Base-by-base conservation (phyloP, 2,329 filamentous ascomycete genomes). In the Chrysoporthe deuterocubensis region DNA sequence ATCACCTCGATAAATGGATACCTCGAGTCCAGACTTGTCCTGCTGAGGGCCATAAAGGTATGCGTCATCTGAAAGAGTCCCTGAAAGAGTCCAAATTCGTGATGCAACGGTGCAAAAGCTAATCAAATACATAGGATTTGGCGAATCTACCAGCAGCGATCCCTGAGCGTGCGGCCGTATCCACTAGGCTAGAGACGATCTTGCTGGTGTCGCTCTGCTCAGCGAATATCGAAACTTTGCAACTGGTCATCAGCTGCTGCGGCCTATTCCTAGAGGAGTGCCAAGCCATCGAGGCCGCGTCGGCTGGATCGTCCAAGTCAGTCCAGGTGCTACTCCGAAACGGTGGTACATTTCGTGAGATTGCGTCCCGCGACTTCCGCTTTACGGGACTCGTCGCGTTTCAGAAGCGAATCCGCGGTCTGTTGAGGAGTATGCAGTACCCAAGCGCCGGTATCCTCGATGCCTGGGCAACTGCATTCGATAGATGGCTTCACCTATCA, bases 351-450 rank as follows among this genome's bases (percentile, higher is more conserved):
- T 91, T 89, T 69, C 78, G 81, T 34, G 88, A 90, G 70, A 86
- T 92, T 63, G 84, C 87, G 1, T 89, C 88, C 1, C 85, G 84
- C 54, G 84, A 83, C 1, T 91, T 91, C 73, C 83, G 87, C 40
- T 89, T 91, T 72, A 91, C 89, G 8, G 89, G 89, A 1, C 78
- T 90, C 8, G 89, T 91, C 13, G 89, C 89, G 2, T 92, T 92
- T 73, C 89, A 92, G 71, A 91, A 90, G 73, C 83, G 89, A 52
- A 82, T 89, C 43, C 84, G 89, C 57, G 82, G 83, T 14, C 81
- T 91, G 43, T 75, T 91, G 32, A 81, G 87, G 34, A 84, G 84
- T 60, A 86, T 91, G 79, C 83, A 86, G 61, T 85, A 84, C 71
- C 89, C 89, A 26, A 89, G 87, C 13, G 80, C 81, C n/a, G 89